Evolutionary conservation across 495 filamentous ascomycete genomes (phyloP), one percentile per base, ranked within the genome.

Genomic region (Neurospora cerealis): DNA sequence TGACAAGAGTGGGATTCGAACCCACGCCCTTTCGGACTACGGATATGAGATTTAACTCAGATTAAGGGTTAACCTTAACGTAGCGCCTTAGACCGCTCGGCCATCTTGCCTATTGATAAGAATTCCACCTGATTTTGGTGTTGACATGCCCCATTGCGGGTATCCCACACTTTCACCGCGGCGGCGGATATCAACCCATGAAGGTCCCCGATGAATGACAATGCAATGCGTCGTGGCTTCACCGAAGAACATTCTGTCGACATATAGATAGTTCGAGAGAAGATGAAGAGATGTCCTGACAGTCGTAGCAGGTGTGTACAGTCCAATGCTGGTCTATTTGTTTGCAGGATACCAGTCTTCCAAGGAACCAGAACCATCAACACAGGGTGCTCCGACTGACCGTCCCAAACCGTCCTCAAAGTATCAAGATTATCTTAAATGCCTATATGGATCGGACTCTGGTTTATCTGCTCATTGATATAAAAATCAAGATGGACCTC

Each of bases 41-140:
- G 54, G 54, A 44, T 44, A 44, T 44, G 42, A 44, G 19, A n/a
- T 9, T 44, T n/a, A 62, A 62, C 54, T 62, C 54, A 69, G 32
- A 76, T 78, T 73, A 76, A 73, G 73, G 74, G 74, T 76, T 54
- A 48, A 74, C 76, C 76, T 78, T 78, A 78, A 78, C 76, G 74
- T 76, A 75, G 75, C 75, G 76, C 74, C 74, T 76, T 76, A 76
- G 76, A 76, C 74, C 74, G 76, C 74, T 78, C 74, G 76, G 74
- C 74, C 74, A 76, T 78, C 74, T 77, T 74, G 74, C 76, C 76
- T 73, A 9, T 17, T 4, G 6, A 62, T 34, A 6, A 4, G 1
- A 34, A 32, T 4, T 11, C 6, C 4, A 2, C 15, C 28, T 2
- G 7, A 2, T 28, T 32, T 5, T 7, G 6, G 24, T 28, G 1